Conservation (phyloP, 2,329 filamentous ascomycete genomes). For the Lomentospora prolificans region DNA sequence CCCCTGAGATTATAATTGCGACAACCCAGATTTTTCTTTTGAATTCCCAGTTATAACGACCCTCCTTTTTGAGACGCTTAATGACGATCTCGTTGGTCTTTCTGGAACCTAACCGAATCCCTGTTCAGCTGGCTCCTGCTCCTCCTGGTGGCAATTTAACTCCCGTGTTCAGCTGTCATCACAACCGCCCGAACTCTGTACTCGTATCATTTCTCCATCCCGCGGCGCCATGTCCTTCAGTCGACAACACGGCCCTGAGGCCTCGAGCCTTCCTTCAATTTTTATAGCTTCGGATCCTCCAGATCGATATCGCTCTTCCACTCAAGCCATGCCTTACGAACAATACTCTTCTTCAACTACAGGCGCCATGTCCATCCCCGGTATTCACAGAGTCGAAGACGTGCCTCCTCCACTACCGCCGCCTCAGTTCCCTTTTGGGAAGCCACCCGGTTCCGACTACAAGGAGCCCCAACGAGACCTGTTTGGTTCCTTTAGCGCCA, state of each 20-base stretch:
- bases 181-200: neutral
- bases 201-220: neutral
- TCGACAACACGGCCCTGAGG: conserved; percentile 10
- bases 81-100: conserved; percentile 8
- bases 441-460: conserved; percentile 9
- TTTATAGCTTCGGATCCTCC: conserved; percentile 10
- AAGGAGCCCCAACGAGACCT: conserved; percentile 8
- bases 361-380: conserved; percentile 12
- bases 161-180: conserved; percentile 2
- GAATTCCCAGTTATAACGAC: neutral
- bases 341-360: conserved; percentile 6
- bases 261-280: conserved; percentile 10
- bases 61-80: conserved; percentile 1
- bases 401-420: conserved; percentile 13
- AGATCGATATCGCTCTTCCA: conserved; percentile 1
- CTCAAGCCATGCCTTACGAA: conserved; percentile 4
- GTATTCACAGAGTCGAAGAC: conserved; percentile 6
- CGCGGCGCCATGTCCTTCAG: conserved; percentile 9
- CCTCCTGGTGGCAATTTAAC: conserved; percentile 1
- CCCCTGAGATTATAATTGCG: neutral
- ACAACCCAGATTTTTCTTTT: neutral
- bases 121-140: conserved; percentile 6
- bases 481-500: conserved; percentile 9
- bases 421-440: conserved; percentile 8
- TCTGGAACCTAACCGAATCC: neutral